phyloP scores from a whole-genome alignment of 805 yeast species.

The Martiniozyma abietophila region DNA sequence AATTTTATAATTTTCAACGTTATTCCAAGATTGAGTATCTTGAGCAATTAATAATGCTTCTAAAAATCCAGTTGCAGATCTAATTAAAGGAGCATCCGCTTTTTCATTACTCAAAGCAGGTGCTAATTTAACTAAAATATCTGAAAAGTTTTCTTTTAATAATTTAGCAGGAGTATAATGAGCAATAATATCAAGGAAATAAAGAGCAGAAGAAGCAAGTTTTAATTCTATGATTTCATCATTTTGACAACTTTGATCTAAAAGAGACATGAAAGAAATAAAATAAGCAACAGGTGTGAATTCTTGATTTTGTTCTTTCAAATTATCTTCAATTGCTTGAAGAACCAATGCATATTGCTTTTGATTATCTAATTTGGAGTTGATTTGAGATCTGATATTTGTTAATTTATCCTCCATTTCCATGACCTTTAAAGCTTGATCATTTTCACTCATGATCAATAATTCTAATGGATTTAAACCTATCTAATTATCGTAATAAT shows the following conservation, averaged over 20 bases:
- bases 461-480: too few species aligned
- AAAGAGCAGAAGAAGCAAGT: constrained; percentile 68
- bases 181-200: constrained; percentile 70
- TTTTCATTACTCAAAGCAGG: constrained; percentile 63
- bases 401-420: constrained; percentile 56
- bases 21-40: constrained; percentile 71
- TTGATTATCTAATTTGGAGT: constrained; percentile 80
- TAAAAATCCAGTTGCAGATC: constrained; percentile 78
- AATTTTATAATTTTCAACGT: constrained; percentile 36
- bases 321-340: constrained; percentile 84
- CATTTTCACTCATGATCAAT: too few species aligned
- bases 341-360: constrained; percentile 75
- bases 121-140: constrained; percentile 70
- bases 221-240: constrained; percentile 47
- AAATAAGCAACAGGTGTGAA: constrained; percentile 73
- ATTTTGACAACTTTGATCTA: constrained; percentile 61
- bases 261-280: constrained; percentile 69
- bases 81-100: constrained; percentile 71
- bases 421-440: too few species aligned
- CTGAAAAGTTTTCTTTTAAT: constrained; percentile 65
- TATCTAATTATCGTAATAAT: too few species aligned
- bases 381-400: constrained; percentile 60
- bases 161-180: constrained; percentile 65
- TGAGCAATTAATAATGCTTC: constrained; percentile 75
- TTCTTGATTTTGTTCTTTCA: constrained; percentile 54